Evolutionary conservation across 2,329 filamentous ascomycete species (phyloP).

Genomic region (Sporothrix dimorphospora): DNA sequence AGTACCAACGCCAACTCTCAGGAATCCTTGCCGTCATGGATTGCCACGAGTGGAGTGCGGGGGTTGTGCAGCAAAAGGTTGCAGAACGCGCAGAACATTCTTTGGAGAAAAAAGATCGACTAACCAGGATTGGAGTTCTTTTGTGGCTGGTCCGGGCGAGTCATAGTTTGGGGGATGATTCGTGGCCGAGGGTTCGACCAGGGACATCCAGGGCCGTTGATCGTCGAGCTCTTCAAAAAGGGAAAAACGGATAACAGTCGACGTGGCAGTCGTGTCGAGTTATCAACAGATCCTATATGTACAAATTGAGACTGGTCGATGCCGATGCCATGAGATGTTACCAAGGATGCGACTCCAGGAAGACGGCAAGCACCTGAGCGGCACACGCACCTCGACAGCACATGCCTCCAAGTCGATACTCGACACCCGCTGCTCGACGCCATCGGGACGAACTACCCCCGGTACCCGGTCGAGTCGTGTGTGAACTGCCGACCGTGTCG

Average conservation of each 20-base stretch:
- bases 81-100: not conserved
- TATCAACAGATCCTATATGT: not conserved
- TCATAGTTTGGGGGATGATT: not conserved
- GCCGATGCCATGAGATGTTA: not conserved
- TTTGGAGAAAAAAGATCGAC: not conserved
- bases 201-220: not conserved
- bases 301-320: not conserved
- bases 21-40: not conserved
- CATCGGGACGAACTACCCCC: too few relatives aligned
- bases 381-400: not conserved
- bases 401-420: not conserved
- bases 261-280: not conserved
- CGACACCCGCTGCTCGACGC: slow-evolving; percentile 6
- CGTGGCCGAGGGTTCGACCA: not conserved
- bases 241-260: not conserved
- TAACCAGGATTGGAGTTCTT: not conserved
- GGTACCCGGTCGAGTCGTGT: not conserved
- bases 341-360: not conserved
- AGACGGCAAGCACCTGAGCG: not conserved
- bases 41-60: not conserved
- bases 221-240: not conserved
- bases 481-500: slow-evolving; percentile 3
- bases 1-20: not conserved
- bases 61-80: not conserved
- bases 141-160: not conserved